Evolutionary conservation across 2,329 filamentous ascomycete species (phyloP), one percentile per base, ranked within the genome.

Genomic region (Lachnellula subtilissima): DNA sequence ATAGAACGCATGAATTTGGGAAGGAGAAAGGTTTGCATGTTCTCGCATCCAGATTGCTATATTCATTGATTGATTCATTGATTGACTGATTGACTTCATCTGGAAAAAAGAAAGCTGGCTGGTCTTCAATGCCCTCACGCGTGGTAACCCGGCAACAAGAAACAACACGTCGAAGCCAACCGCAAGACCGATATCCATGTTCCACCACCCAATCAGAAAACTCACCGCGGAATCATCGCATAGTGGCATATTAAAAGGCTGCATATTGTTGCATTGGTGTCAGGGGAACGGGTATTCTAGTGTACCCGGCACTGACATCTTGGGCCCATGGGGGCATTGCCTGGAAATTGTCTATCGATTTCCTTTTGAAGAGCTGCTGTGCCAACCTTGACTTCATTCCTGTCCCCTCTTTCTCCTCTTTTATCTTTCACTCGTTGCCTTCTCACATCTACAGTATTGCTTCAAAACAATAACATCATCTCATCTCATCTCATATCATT

Each of bases 321-420:
- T 36, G 35, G 48, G 23, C 25, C 42, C 32, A 37, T 28, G 19
- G 43, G 37, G 12, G 5, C 19, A 23, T 32, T 45, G 42, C 40
- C 45, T 50, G 56, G 56, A 53, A 53, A 55, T 54, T 58, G 53
- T 50, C 52, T 50, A 36, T 23, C 45, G 25, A 43, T 22, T 32
- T 14, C 35, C 47, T 42, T 55, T 53, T 58, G 46, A 58, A 51
- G 32, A 40, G 42, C 49, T 42, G 28, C 35, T n/a, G 45, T 35
- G 39, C 50, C 48, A 37, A 19, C 48, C 43, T 53, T n/a, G 40
- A 35, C 6, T 8, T 50, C 47, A 39, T 56, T 40, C 23, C 39
- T 43, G 39, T n/a, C 39, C 25, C 42, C 48, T 22, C 46, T 49
- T 43, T 25, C 46, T 43, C 19, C 22, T 19, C 49, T 25, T 46